Percentiles rank a stretch among this genome's conserved stretches.
These are phyloP conservation scores for Trametes cinnabarina DNA, from an alignment of 768 basidiomycete species.

Conservation along the genomic window DNA sequence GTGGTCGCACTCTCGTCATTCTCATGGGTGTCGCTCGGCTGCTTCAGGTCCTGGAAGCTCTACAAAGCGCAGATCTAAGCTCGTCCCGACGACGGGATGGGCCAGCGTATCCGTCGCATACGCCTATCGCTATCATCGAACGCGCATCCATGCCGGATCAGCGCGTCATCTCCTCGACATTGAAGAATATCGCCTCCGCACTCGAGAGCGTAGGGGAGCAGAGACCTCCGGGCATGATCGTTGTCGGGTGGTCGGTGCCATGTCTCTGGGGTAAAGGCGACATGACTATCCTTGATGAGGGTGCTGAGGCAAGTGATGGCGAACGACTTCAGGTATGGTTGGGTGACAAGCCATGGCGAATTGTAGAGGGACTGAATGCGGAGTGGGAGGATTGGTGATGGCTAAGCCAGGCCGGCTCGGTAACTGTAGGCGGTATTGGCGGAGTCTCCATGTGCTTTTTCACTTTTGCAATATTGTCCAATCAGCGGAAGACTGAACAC, in stretches of 20 bases:
- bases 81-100: slow-evolving; percentile 39
- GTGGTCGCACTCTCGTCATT: slow-evolving; percentile 75
- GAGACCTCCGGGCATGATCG: slow-evolving; percentile 93
- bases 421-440: no score
- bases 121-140: slow-evolving; percentile 92
- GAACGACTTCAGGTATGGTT: slow-evolving; percentile 63
- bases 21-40: slow-evolving; percentile 96
- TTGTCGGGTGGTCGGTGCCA: slow-evolving; percentile 89
- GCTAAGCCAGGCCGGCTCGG: neutral
- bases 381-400: slow-evolving; percentile 35
- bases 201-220: slow-evolving; percentile 79
- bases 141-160: slow-evolving; percentile 95
- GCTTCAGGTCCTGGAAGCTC: slow-evolving; percentile 61
- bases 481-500: no score
- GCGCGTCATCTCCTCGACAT: slow-evolving; percentile 74
- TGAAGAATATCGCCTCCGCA: slow-evolving; percentile 66
- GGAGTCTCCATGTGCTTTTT: no score
- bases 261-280: slow-evolving; percentile 74
- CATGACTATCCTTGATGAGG: slow-evolving; percentile 65
- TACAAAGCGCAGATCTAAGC: slow-evolving; percentile 33
- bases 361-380: slow-evolving; percentile 59
- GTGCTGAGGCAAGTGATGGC: slow-evolving; percentile 38
- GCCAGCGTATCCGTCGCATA: slow-evolving; percentile 63
- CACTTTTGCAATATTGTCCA: no score
- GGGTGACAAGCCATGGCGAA: slow-evolving; percentile 55